A percentile compares a stretch with the other conserved stretches of the same genome.
Conservation (phyloP, 2,329 filamentous ascomycete species). For the Coniochaeta prunicola region DNA sequence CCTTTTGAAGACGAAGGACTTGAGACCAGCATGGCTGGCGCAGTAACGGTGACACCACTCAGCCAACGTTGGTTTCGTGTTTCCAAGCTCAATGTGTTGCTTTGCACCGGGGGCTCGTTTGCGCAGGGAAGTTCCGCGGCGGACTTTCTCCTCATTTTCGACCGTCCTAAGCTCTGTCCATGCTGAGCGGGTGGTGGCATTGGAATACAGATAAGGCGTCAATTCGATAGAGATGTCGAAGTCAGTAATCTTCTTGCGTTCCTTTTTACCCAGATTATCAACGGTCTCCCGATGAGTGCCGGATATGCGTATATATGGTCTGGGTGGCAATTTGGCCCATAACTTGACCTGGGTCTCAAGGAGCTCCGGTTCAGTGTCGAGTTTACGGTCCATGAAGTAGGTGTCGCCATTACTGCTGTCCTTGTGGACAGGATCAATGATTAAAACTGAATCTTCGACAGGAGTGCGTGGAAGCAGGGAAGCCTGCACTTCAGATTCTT, state of each 20-base stretch:
- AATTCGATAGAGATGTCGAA: conserved; percentile 54
- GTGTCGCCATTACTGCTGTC: conserved; percentile 26
- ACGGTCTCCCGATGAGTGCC: conserved; percentile 44
- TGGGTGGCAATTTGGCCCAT: conserved; percentile 41
- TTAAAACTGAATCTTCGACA: conserved; percentile 11
- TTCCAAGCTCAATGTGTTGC: conserved; percentile 36
- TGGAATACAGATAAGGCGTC: conserved; percentile 47
- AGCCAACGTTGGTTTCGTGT: conserved; percentile 29
- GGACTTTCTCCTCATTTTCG: conserved; percentile 50
- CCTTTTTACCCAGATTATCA: conserved; percentile 37
- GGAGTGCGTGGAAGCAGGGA: conserved; percentile 9
- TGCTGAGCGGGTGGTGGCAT: conserved; percentile 29
- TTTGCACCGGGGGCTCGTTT: conserved; percentile 40
- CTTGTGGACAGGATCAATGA: conserved; percentile 6
- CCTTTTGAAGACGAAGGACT: conserved; percentile 45
- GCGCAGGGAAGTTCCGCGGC: conserved; percentile 56
- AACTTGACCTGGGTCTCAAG: conserved; percentile 36
- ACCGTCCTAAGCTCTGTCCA: conserved; percentile 42
- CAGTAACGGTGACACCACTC: conserved; percentile 67
- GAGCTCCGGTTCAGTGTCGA: conserved; percentile 35
- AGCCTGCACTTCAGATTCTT: conserved; percentile 21
- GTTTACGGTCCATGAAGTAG: conserved; percentile 35
- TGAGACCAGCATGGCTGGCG: conserved; percentile 48
- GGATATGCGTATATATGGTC: conserved; percentile 42
- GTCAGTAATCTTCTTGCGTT: conserved; percentile 41